phyloP scores from a whole-genome alignment of 2,329 filamentous ascomycete genomes.

The Fusarium sp. region DNA sequence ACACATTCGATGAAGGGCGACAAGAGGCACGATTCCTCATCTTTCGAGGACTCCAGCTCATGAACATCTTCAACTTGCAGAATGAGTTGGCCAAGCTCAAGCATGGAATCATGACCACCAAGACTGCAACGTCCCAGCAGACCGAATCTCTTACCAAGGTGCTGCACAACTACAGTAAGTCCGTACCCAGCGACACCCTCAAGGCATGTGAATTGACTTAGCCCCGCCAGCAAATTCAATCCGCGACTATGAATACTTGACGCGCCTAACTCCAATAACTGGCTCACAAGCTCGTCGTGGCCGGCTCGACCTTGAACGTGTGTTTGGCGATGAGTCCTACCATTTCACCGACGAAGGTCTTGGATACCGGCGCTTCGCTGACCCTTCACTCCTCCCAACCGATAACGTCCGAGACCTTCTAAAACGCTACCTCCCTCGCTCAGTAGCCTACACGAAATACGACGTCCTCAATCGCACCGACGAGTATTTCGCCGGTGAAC shows the following conservation, averaged over 20 bases:
- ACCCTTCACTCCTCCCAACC: not conserved
- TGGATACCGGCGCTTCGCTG: not conserved
- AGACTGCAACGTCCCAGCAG: not conserved
- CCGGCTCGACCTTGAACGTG: not conserved
- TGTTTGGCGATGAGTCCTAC: rapidly evolving
- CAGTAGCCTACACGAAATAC: not conserved
- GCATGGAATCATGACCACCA: not conserved
- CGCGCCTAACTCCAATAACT: not conserved
- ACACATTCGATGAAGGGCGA: not conserved
- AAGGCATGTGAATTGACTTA: too few species aligned
- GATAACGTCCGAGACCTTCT: not conserved
- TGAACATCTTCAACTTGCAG: not conserved
- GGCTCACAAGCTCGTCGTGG: not conserved
- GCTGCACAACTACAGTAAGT: not conserved
- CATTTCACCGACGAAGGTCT: not conserved
- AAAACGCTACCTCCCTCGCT: not conserved
- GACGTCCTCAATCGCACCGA: not conserved
- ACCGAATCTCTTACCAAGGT: not conserved
- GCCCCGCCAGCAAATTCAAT: not conserved
- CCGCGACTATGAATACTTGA: not conserved
- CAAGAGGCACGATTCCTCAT: not conserved
- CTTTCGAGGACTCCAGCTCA: not conserved
- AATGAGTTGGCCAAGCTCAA: not conserved
- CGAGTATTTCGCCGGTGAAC: not conserved
- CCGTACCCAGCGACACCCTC: too few species aligned